Percentiles rank a stretch among this genome's conserved stretches.
phyloP scores from a whole-genome alignment of 2,329 filamentous ascomycete genomes.

The Verticillium isaacii region DNA sequence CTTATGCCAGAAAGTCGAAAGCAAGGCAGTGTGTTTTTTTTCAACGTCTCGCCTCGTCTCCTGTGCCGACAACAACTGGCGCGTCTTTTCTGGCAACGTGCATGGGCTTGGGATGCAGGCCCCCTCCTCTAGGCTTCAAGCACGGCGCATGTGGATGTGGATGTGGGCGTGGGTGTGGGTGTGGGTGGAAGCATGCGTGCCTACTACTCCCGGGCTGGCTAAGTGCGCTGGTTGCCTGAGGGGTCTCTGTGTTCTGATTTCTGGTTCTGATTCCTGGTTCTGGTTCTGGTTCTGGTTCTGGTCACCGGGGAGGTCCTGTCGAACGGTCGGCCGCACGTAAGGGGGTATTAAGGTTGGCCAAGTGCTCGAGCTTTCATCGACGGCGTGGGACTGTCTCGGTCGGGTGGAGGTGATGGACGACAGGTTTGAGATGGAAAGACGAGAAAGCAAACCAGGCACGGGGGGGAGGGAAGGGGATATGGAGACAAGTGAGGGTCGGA shows the following conservation, averaged over 20 bases:
- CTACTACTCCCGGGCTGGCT: neutral
- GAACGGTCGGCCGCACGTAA: neutral
- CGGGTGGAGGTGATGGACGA: neutral
- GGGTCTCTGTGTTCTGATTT: neutral
- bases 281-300: neutral
- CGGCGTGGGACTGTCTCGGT: neutral
- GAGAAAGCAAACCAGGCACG: neutral
- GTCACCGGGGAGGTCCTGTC: neutral
- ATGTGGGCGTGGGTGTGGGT: neutral
- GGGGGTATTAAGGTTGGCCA: neutral
- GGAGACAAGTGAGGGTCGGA: neutral
- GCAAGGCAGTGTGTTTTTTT: neutral
- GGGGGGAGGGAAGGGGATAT: neutral
- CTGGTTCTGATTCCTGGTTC: neutral
- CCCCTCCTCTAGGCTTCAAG: neutral
- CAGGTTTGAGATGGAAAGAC: neutral
- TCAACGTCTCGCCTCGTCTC: neutral
- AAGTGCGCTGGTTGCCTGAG: neutral
- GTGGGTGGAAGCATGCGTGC: neutral
- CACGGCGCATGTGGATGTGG: neutral
- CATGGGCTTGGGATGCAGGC: neutral
- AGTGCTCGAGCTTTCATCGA: neutral
- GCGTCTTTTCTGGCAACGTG: neutral
- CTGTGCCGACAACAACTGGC: neutral
- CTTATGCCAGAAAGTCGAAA: neutral